Conservation (phyloP, 208 protist species). For the Leishmania mexicana region DNA sequence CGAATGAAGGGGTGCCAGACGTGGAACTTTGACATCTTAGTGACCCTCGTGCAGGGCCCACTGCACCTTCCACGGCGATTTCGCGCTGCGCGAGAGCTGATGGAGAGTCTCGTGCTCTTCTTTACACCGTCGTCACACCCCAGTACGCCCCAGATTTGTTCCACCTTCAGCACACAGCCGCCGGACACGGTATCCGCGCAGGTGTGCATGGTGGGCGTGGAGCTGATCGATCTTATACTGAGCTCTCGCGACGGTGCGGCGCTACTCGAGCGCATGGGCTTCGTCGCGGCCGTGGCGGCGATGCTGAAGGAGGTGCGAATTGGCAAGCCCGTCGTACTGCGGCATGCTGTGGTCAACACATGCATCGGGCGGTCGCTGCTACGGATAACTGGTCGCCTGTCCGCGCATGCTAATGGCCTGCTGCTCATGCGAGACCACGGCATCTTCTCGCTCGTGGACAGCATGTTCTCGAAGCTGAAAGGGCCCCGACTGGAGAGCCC, state of each 20-base stretch:
- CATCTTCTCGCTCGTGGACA: slow-evolving; percentile 70
- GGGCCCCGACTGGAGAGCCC: slow-evolving; percentile 49
- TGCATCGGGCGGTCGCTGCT: slow-evolving; percentile 75
- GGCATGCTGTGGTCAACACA: slow-evolving; percentile 49
- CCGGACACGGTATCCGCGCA: slow-evolving; percentile 44
- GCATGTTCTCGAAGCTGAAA: slow-evolving; percentile 66
- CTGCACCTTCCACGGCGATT: slow-evolving; percentile 59
- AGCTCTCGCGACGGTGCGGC: slow-evolving; percentile 64
- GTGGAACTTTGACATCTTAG: slow-evolving; percentile 83
- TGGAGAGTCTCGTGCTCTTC: slow-evolving; percentile 73
- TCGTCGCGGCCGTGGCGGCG: slow-evolving; percentile 41
- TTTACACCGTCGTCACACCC: slow-evolving; percentile 50
- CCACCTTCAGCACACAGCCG: slow-evolving; percentile 58
- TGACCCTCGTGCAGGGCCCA: slow-evolving; percentile 78
- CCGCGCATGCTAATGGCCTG: slow-evolving; percentile 79
- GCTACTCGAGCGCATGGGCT: slow-evolving; percentile 58
- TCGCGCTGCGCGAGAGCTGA: slow-evolving; percentile 42
- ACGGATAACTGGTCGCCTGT: slow-evolving; percentile 76
- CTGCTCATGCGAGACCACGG: slow-evolving; percentile 76
- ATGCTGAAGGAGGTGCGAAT: slow-evolving; percentile 77
- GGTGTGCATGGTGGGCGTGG: slow-evolving; percentile 71
- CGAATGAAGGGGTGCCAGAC: slow-evolving; percentile 27
- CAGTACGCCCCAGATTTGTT: slow-evolving; percentile 38
- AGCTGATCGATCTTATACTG: slow-evolving; percentile 81
- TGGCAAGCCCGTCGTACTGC: slow-evolving; percentile 55